A percentile compares a stretch with the other conserved stretches of the same genome.
phyloP scores from a whole-genome alignment of 1,139 yeast species.

The Candida tunisiensis region DNA sequence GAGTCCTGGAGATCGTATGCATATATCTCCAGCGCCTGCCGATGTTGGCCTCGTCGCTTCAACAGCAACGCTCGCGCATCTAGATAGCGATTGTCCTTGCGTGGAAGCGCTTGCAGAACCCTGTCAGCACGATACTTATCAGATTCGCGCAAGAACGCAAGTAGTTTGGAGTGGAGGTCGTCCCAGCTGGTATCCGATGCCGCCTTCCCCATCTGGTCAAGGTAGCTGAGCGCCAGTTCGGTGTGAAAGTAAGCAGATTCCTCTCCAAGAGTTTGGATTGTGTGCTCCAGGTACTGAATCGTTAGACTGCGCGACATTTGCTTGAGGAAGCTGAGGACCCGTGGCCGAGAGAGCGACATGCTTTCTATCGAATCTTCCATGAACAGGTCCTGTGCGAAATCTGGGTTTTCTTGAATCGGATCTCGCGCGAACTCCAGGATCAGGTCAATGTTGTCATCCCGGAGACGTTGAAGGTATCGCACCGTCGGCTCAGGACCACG shows the following conservation, averaged over 20 bases:
- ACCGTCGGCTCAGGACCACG: slow-evolving; percentile 35
- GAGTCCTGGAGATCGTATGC: slow-evolving; percentile 43
- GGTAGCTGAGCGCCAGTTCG: slow-evolving; percentile 38
- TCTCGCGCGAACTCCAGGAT: slow-evolving; percentile 43
- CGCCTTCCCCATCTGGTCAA: slow-evolving; percentile 22
- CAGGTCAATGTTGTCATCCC: slow-evolving; percentile 32
- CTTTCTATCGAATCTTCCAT: slow-evolving; percentile 51
- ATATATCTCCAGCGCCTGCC: slow-evolving; percentile 45
- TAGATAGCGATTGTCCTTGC: slow-evolving; percentile 12
- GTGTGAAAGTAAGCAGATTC: slow-evolving; percentile 32
- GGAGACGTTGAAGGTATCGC: slow-evolving; percentile 45
- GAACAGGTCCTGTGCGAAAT: slow-evolving; percentile 36
- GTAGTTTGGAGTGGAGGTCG: slow-evolving; percentile 9
- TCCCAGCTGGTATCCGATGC: slow-evolving; percentile 10
- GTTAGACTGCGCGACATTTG: slow-evolving; percentile 11
- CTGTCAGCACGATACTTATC: slow-evolving; percentile 19
- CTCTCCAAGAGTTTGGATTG: slow-evolving; percentile 28
- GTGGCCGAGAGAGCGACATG: slow-evolving; percentile 25
- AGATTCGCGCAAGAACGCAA: slow-evolving; percentile 12
- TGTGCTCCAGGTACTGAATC: slow-evolving; percentile 44
- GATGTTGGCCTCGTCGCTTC: slow-evolving; percentile 43
- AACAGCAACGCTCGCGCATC: slow-evolving; percentile 41
- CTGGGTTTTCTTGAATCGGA: slow-evolving; percentile 29
- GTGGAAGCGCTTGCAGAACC: slow-evolving; percentile 15
- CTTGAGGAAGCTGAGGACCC: slow-evolving; percentile 1